Conservation (phyloP, 164 flowering plant genomes). For the Macadamia tetraphylla region DNA sequence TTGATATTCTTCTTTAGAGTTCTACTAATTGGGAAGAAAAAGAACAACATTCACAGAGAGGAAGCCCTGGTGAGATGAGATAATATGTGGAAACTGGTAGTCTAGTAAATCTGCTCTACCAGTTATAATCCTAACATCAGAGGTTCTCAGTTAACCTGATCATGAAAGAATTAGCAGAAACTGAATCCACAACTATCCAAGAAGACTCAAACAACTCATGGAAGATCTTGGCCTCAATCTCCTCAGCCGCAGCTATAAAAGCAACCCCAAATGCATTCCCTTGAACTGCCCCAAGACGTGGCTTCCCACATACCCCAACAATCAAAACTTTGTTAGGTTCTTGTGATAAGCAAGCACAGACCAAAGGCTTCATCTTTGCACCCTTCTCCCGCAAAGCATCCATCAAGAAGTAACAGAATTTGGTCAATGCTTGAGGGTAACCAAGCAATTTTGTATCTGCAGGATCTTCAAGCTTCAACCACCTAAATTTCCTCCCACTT, state of each 20-base stretch:
- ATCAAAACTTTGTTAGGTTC: conserved; percentile 51
- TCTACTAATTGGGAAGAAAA: too few relatives aligned
- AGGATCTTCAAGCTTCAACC: conserved; percentile 74
- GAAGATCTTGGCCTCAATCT: conserved; percentile 52
- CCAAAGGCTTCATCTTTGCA: conserved; percentile 65
- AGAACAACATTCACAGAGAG: too few relatives aligned
- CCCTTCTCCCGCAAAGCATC: conserved; percentile 63
- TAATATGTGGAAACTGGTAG: too few relatives aligned
- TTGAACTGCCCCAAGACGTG: conserved; percentile 61
- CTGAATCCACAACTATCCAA: conserved; percentile 56
- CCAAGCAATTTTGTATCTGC: conserved; percentile 53
- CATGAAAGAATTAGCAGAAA: conserved; percentile 63
- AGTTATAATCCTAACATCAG: conserved; percentile 10
- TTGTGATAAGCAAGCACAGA: conserved; percentile 57
- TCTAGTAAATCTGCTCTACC: too few relatives aligned
- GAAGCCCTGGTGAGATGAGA: too few relatives aligned
- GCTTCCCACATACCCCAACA: conserved; percentile 70
- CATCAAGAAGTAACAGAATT: conserved; percentile 37
- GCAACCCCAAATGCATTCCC: conserved; percentile 80
- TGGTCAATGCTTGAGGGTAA: conserved; percentile 70
- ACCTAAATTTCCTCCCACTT: conserved; percentile 71
- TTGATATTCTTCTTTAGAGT: too few relatives aligned
- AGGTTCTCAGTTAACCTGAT: conserved; percentile 58
- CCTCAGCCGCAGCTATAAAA: conserved; percentile 61
- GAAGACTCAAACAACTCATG: conserved; percentile 73